Evolutionary conservation across 768 basidiomycete genomes (phyloP).

Genomic region (Brasilioporus rufonigricans): DNA sequence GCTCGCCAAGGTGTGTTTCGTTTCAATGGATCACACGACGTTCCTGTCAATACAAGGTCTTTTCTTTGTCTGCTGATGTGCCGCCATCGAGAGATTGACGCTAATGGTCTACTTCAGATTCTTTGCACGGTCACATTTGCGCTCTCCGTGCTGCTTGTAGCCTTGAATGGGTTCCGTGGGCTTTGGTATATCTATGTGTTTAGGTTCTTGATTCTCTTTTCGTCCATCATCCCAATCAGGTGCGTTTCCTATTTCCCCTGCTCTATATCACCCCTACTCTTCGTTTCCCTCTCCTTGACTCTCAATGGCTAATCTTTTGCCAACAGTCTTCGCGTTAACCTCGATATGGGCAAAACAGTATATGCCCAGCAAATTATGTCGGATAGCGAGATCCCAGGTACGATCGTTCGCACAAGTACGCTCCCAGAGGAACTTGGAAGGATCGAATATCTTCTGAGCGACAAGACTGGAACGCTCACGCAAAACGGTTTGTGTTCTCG

Average conservation of each 20-base stretch:
- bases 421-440: slow-evolving; percentile 94
- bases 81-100: neutral
- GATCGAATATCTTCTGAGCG: slow-evolving; percentile 93
- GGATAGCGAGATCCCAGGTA: slow-evolving; percentile 88
- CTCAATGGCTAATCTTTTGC: neutral
- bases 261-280: neutral
- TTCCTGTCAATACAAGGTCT: neutral
- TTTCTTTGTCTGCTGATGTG: neutral
- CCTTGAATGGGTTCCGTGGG: slow-evolving; percentile 93
- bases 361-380: slow-evolving; percentile 96
- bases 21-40: too few species aligned
- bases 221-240: slow-evolving; percentile 99
- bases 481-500: slow-evolving; percentile 73
- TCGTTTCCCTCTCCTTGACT: neutral
- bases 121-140: slow-evolving; percentile 92
- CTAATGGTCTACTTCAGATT: slow-evolving; percentile 51
- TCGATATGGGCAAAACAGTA: slow-evolving; percentile 99
- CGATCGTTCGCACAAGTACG: slow-evolving; percentile 97
- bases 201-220: slow-evolving; percentile 96
- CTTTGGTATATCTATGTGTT: slow-evolving; percentile 96
- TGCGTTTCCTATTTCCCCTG: slow-evolving; percentile 43
- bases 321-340: slow-evolving; percentile 89
- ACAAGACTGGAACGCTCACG: slow-evolving; percentile 97
- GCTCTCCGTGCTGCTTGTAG: slow-evolving; percentile 87
- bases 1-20: slow-evolving; percentile 76